Conservation (phyloP, 768 basidiomycete species). For the Tylopilus felleus region DNA sequence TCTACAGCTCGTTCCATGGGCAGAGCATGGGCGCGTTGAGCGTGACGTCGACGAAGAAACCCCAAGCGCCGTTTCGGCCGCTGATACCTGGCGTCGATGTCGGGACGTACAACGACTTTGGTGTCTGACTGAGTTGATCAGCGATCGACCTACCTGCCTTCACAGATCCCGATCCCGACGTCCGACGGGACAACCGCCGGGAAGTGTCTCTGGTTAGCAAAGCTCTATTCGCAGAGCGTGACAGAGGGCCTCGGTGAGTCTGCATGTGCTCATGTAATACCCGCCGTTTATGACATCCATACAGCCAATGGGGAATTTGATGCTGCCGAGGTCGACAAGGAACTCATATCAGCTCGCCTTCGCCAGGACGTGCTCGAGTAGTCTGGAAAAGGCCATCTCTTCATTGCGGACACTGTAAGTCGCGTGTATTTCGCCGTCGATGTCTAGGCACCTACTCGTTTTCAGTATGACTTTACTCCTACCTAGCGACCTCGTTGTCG, state of each 20-base stretch:
- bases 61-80: constrained; percentile 90
- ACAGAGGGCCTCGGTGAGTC: constrained; percentile 67
- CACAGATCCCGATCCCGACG: too few relatives aligned
- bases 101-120: constrained; percentile 69
- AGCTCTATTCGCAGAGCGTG: constrained; percentile 83
- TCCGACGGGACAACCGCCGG: constrained; percentile 88
- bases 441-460: neutral
- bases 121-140: constrained; percentile 60
- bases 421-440: neutral
- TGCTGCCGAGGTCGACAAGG: constrained; percentile 92
- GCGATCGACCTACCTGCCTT: too few relatives aligned
- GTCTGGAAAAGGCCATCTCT: constrained; percentile 82
- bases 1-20: constrained; percentile 91
- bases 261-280: neutral
- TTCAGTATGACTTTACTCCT: constrained; percentile 54
- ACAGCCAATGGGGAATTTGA: constrained; percentile 85
- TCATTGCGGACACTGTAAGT: constrained; percentile 70
- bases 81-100: constrained; percentile 82
- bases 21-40: constrained; percentile 92
- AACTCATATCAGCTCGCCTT: constrained; percentile 84
- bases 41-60: constrained; percentile 89
- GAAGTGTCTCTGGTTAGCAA: constrained; percentile 87
- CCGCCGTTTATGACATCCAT: neutral
- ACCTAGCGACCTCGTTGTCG: constrained; percentile 53
- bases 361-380: constrained; percentile 91